phyloP scores from a whole-genome alignment of 108 stramenopile species.

The Epithemia pelagica region DNA sequence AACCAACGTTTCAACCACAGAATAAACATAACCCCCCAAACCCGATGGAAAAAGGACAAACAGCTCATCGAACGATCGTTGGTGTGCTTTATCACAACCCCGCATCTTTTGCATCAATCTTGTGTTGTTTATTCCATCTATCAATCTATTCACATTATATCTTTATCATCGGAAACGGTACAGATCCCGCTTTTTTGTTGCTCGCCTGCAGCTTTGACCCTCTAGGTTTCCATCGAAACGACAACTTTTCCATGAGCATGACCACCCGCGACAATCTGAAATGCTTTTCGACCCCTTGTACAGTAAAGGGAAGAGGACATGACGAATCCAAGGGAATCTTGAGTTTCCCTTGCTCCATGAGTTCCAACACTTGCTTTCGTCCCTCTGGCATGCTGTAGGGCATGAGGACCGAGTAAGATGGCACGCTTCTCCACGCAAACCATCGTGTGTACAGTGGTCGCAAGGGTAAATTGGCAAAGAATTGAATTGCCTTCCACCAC shows the following conservation, averaged over 20 bases:
- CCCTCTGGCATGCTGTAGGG: slow-evolving; percentile 21
- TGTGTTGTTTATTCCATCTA: too few species aligned
- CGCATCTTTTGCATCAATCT: too few species aligned
- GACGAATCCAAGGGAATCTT: slow-evolving; percentile 30
- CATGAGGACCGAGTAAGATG: slow-evolving; percentile 9
- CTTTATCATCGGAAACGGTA: too few species aligned
- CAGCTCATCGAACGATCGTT: too few species aligned
- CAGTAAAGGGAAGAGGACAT: slow-evolving; percentile 38
- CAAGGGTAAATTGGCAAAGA: slow-evolving; percentile 30
- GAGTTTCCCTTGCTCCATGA: slow-evolving; percentile 32
- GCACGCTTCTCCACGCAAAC: background rate
- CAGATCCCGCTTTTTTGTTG: too few species aligned
- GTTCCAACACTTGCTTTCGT: slow-evolving; percentile 17
- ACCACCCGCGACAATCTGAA: slow-evolving; percentile 20
- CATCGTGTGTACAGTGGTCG: slow-evolving; percentile 16
- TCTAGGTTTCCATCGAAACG: slow-evolving; percentile 13
- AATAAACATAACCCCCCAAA: too few species aligned
- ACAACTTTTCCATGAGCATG: slow-evolving; percentile 54
- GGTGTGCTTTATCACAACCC: too few species aligned
- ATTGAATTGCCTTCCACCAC: slow-evolving; percentile 28
- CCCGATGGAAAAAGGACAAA: too few species aligned
- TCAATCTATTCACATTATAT: too few species aligned
- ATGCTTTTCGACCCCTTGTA: slow-evolving; percentile 39
- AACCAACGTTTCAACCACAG: too few species aligned
- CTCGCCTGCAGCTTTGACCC: too few species aligned